A percentile compares a stretch with the other conserved stretches of the same genome.
phyloP scores from a whole-genome alignment of 2,329 filamentous ascomycete species.

The Paecilomyces niveus region DNA sequence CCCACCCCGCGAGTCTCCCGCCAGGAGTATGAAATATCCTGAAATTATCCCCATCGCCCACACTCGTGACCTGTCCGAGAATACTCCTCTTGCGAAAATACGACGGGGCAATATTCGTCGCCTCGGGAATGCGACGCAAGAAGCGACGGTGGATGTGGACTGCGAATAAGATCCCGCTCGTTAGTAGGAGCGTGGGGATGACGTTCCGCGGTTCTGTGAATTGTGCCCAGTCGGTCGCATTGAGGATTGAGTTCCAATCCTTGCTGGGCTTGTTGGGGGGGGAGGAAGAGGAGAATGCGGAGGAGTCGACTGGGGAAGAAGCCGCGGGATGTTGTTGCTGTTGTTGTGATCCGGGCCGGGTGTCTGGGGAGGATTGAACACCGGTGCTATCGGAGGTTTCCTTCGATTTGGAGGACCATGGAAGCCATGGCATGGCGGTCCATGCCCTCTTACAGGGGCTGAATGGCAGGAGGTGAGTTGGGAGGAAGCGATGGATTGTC shows the following conservation, averaged over 20 bases:
- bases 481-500: background rate
- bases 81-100: slow-evolving; percentile 70
- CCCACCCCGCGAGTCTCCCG: slow-evolving; percentile 82
- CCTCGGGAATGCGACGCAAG: slow-evolving; percentile 74
- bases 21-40: slow-evolving; percentile 91
- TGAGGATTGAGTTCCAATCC: slow-evolving; percentile 38
- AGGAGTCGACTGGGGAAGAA: background rate
- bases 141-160: slow-evolving; percentile 44
- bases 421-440: slow-evolving; percentile 43
- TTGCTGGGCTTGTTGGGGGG: slow-evolving; percentile 19
- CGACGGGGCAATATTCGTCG: slow-evolving; percentile 64
- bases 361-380: slow-evolving; percentile 7
- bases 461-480: slow-evolving; percentile 1
- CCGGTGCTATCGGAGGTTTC: slow-evolving; percentile 9
- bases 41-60: slow-evolving; percentile 95
- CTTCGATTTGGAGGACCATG: slow-evolving; percentile 36
- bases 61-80: slow-evolving; percentile 81
- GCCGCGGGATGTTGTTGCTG: slow-evolving; percentile 6
- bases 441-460: slow-evolving; percentile 15
- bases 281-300: slow-evolving; percentile 10
- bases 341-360: slow-evolving; percentile 11
- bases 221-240: slow-evolving; percentile 30
- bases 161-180: slow-evolving; percentile 29
- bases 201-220: slow-evolving; percentile 31
- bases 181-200: slow-evolving; percentile 31